A percentile compares a stretch with the other conserved stretches of the same genome.
phyloP scores from a whole-genome alignment of 2,329 filamentous ascomycete species.

The Didymella glomerata region DNA sequence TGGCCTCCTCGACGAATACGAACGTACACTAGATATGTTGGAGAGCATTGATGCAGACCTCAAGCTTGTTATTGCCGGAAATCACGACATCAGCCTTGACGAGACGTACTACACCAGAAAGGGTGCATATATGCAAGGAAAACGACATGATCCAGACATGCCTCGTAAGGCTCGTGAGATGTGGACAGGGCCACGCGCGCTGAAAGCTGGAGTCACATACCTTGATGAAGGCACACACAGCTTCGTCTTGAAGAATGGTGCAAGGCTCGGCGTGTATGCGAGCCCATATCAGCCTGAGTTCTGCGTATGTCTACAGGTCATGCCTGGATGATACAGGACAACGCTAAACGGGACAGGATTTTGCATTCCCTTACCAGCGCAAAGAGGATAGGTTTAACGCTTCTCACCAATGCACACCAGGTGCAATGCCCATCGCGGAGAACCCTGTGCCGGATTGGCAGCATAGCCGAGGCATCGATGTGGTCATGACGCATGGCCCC shows the following conservation, averaged over 20 bases:
- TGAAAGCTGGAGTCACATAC: constrained; percentile 59
- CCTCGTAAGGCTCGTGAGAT: constrained; percentile 52
- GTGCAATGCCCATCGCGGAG: constrained; percentile 39
- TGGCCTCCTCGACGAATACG: constrained; percentile 59
- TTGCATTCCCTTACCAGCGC: constrained; percentile 64
- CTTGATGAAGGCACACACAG: constrained; percentile 63
- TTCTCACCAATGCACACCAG: constrained; percentile 36
- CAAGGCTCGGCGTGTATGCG: constrained; percentile 60
- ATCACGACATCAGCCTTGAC: constrained; percentile 69
- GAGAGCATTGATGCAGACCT: constrained; percentile 60
- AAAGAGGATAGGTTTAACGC: constrained; percentile 63
- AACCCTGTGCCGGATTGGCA: constrained; percentile 57
- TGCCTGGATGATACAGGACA: neutral
- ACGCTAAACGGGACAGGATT: constrained; percentile 34
- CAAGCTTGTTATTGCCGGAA: constrained; percentile 70
- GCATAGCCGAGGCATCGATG: constrained; percentile 53
- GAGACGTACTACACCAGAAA: constrained; percentile 55
- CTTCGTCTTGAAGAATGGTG: constrained; percentile 60
- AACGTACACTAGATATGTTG: constrained; percentile 58
- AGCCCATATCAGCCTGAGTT: constrained; percentile 66
- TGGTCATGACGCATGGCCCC: constrained; percentile 70
- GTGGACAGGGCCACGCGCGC: constrained; percentile 58
- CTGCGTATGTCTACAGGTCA: constrained; percentile 34
- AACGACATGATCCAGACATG: constrained; percentile 30
- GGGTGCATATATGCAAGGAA: constrained; percentile 39